phyloP scores from a whole-genome alignment of 179 eudicot genomes.

The Beta macrorhiza region DNA sequence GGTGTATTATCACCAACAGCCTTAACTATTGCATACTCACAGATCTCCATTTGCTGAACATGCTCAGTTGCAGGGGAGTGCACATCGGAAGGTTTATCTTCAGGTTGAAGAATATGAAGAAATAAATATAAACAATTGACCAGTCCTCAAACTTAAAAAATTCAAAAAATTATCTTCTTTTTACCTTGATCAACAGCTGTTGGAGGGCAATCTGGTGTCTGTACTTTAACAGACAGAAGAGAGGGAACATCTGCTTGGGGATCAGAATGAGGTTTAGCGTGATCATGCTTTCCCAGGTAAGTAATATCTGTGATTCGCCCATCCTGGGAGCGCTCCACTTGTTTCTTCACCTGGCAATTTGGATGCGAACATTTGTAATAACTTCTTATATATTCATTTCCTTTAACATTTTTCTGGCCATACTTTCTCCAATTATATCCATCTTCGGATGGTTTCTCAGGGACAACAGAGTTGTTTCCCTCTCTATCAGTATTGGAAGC shows the following conservation, averaged over 20 bases:
- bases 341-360: constrained; percentile 76
- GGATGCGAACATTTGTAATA: constrained; percentile 88
- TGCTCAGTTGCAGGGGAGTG: constrained; percentile 34
- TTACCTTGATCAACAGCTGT: constrained; percentile 49
- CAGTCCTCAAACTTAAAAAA: constrained; percentile 14
- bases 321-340: constrained; percentile 77
- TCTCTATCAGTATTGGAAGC: constrained; percentile 45
- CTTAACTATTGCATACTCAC: constrained; percentile 30
- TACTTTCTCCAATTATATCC: constrained; percentile 97
- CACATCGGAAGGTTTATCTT: constrained; percentile 40
- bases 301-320: constrained; percentile 68
- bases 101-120: constrained; percentile 28
- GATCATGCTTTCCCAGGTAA: constrained; percentile 76
- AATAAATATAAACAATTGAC: constrained; percentile 3
- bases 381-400: constrained; percentile 76
- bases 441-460: constrained; percentile 74
- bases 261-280: constrained; percentile 63
- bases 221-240: constrained; percentile 42
- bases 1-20: constrained; percentile 29
- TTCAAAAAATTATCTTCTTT: constrained; percentile 3
- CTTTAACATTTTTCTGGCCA: constrained; percentile 88
- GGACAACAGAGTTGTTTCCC: constrained; percentile 37
- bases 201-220: constrained; percentile 34
- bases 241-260: constrained; percentile 36
- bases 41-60: constrained; percentile 25